Evolutionary conservation across 768 basidiomycete species (phyloP).

Genomic region (Butyriboletus loyo): DNA sequence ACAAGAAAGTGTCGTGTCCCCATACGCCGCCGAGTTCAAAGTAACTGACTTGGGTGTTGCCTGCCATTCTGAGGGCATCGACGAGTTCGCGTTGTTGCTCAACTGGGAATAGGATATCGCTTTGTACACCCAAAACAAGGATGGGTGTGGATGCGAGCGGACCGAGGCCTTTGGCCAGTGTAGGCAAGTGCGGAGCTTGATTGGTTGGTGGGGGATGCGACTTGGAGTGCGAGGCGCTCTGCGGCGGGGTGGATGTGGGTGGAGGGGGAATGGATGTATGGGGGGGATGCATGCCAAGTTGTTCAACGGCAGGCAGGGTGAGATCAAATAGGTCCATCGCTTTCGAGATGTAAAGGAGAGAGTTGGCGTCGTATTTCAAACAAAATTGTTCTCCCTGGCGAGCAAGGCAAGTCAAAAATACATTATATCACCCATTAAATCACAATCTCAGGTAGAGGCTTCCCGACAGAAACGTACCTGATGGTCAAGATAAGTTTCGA

Average conservation of each 20-base stretch:
- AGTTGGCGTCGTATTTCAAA: conserved; percentile 98
- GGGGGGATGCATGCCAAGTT: conserved; percentile 52
- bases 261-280: conserved; percentile 17
- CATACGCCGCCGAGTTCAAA: conserved; percentile 99
- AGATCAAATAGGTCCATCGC: conserved; percentile 99
- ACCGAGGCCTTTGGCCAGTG: conserved; percentile 73
- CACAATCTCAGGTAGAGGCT: not conserved
- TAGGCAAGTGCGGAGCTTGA: conserved; percentile 70
- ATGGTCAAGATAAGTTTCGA: conserved; percentile 98
- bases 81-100: conserved; percentile 96
- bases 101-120: conserved; percentile 94
- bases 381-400: conserved; percentile 91
- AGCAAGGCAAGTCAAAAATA: conserved; percentile 1
- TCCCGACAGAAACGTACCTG: conserved; percentile 40
- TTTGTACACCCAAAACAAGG: conserved; percentile 91
- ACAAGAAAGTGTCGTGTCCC: conserved; percentile 98
- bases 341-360: conserved; percentile 96
- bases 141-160: conserved; percentile 76
- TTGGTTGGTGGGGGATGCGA: conserved; percentile 71
- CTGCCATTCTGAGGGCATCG: conserved; percentile 86
- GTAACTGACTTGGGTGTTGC: conserved; percentile 87
- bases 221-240: conserved; percentile 54
- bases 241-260: conserved; percentile 13
- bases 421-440: not conserved
- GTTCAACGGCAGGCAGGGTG: conserved; percentile 70